phyloP scores from a whole-genome alignment of 176 grass and related monocot genomes.

The Ensete ventricosum region DNA sequence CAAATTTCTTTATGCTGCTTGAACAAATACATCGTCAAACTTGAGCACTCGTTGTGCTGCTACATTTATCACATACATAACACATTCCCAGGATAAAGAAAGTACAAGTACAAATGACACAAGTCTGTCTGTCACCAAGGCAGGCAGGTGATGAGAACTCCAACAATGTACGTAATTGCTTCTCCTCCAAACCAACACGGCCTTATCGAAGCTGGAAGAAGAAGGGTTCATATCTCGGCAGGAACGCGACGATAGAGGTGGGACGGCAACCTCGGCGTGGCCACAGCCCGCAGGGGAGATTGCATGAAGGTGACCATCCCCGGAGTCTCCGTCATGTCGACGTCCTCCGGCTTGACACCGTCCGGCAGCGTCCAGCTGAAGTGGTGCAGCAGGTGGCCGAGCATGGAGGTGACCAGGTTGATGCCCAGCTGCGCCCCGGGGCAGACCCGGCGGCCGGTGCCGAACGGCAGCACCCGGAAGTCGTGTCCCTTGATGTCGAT shows the following conservation, averaged over 20 bases:
- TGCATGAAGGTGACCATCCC: conserved; percentile 67
- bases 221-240: conserved; percentile 30
- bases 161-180: too few relatives aligned
- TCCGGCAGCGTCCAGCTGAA: conserved; percentile 55
- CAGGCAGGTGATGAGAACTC: too few relatives aligned
- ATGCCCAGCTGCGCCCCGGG: conserved; percentile 64
- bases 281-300: conserved; percentile 35
- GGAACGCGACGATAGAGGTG: conserved; percentile 40
- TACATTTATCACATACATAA: too few relatives aligned
- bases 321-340: conserved; percentile 43
- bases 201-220: too few relatives aligned
- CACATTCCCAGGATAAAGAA: too few relatives aligned
- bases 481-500: conserved; percentile 65
- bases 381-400: conserved; percentile 58
- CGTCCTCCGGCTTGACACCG: conserved; percentile 35
- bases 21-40: too few relatives aligned
- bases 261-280: conserved; percentile 41
- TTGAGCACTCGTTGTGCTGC: too few relatives aligned
- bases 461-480: conserved; percentile 53
- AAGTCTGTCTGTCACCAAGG: too few relatives aligned
- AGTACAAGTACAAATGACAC: too few relatives aligned
- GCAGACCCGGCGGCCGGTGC: conserved; percentile 50
- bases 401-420: conserved; percentile 49
- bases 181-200: too few relatives aligned
- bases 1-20: too few relatives aligned